These are phyloP conservation scores for Metschnikowia bowlesiae DNA, from an alignment of 805 yeast genomes.

Conservation along the genomic window DNA sequence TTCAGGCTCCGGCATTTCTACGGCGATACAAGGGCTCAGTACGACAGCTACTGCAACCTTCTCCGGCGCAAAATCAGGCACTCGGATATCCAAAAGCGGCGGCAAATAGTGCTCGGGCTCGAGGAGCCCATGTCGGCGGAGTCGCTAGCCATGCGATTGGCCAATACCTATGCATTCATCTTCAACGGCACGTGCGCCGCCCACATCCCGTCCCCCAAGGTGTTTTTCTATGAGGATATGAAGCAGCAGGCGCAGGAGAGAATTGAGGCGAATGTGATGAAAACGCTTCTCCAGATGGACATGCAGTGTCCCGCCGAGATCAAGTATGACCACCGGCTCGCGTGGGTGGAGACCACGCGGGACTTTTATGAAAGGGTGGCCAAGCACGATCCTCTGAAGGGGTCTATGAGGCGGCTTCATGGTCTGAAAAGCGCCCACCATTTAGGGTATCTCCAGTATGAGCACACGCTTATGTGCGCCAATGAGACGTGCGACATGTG, in stretches of 20 bases:
- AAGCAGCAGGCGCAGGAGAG: conserved; percentile 6
- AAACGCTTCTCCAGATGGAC: conserved; percentile 16
- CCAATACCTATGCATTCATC: conserved; percentile 16
- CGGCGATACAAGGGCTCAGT: conserved; percentile 11
- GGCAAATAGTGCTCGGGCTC: conserved; percentile 6
- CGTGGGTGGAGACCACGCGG: conserved; percentile 11
- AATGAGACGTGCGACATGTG: conserved; percentile 12
- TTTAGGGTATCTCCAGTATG: conserved; percentile 15
- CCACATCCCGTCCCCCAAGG: conserved; percentile 1
- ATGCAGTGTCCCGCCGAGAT: conserved; percentile 7
- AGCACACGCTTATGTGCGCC: conserved; percentile 10
- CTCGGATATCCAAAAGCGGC: conserved; percentile 10
- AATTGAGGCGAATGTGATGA: conserved; percentile 7
- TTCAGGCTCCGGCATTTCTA: conserved; percentile 28
- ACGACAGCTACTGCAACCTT: conserved; percentile 17
- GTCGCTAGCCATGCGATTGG: conserved; percentile 7
- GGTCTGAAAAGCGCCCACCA: background rate
- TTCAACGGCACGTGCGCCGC: conserved; percentile 15
- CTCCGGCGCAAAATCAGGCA: conserved; percentile 23
- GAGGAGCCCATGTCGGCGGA: conserved; percentile 4
- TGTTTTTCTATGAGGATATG: conserved; percentile 10
- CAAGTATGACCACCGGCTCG: conserved; percentile 9
- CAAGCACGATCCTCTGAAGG: background rate
- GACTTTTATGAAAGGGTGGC: conserved; percentile 5
- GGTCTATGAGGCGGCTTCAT: conserved; percentile 1